A percentile compares a stretch with the other conserved stretches of the same genome.
Conservation (phyloP, 208 protist genomes). For the Polymyxa betae region DNA sequence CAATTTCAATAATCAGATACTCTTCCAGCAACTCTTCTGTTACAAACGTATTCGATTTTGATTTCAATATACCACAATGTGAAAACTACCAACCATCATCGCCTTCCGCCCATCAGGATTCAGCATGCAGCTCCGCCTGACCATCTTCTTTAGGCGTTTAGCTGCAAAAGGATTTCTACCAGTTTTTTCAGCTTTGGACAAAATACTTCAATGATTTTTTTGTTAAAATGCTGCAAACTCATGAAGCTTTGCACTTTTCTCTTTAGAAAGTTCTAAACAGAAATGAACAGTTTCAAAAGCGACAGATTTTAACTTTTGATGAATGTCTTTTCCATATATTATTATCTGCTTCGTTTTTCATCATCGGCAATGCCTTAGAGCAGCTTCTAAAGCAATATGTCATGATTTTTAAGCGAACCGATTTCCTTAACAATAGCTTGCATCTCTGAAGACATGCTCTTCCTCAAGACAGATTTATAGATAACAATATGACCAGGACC, state of each 20-base stretch:
- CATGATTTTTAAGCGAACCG: not conserved
- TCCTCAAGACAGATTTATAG: not conserved
- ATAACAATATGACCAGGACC: not conserved
- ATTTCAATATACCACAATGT: too few relatives aligned
- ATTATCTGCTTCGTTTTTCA: constrained; percentile 46
- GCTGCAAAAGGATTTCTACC: too few relatives aligned
- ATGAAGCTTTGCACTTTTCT: constrained; percentile 4
- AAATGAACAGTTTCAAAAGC: not conserved
- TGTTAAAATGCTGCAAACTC: constrained; percentile 48
- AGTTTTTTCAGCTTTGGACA: not conserved
- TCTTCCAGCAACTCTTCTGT: too few relatives aligned
- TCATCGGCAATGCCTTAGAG: constrained; percentile 41
- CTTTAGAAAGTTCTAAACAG: not conserved
- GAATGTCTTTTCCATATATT: constrained; percentile 33
- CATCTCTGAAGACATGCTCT: not conserved
- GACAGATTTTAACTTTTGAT: not conserved
- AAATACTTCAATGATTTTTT: constrained; percentile 9
- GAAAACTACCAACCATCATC: too few relatives aligned
- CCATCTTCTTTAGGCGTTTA: too few relatives aligned
- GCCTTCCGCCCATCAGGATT: too few relatives aligned
- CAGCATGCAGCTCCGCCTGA: too few relatives aligned
- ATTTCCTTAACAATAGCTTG: not conserved
- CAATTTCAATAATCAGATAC: too few relatives aligned
- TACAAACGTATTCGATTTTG: too few relatives aligned
- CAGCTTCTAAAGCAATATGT: constrained; percentile 28